A percentile compares a stretch with the other conserved stretches of the same genome.
These are phyloP conservation scores for Tylopilus vinaceipallidus DNA, from an alignment of 768 basidiomycete genomes.

Conservation along the genomic window DNA sequence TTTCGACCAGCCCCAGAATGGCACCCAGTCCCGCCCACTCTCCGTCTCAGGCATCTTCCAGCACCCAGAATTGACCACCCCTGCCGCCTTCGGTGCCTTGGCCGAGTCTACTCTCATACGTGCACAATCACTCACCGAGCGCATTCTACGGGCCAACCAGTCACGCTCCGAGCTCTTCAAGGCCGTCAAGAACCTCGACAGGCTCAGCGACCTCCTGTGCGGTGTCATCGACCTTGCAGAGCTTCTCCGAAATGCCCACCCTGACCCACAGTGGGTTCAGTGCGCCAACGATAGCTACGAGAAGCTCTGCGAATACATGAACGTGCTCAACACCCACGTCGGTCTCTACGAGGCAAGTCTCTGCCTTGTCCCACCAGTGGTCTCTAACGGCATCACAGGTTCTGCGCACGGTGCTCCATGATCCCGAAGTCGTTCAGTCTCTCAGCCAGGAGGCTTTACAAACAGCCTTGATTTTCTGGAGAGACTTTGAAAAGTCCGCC, in stretches of 20 bases:
- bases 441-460: constrained; percentile 74
- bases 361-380: constrained; percentile 4
- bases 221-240: constrained; percentile 97
- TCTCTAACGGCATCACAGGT: constrained; percentile 46
- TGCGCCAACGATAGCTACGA: constrained; percentile 89
- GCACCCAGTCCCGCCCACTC: constrained; percentile 39
- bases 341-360: constrained; percentile 81
- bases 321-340: constrained; percentile 90
- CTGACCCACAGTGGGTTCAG: constrained; percentile 78
- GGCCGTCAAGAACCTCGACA: constrained; percentile 94
- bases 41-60: constrained; percentile 80
- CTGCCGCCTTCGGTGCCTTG: constrained; percentile 65
- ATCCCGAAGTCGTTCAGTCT: constrained; percentile 61
- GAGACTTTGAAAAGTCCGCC: constrained; percentile 97
- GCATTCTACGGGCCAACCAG: constrained; percentile 73
- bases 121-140: constrained; percentile 78
- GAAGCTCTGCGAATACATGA: constrained; percentile 95
- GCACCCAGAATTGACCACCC: constrained; percentile 68
- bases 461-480: constrained; percentile 91
- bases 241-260: constrained; percentile 89
- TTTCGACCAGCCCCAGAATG: constrained; percentile 63
- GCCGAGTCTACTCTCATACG: constrained; percentile 78
- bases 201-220: constrained; percentile 94
- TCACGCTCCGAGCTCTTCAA: constrained; percentile 73
- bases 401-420: constrained; percentile 65